These are phyloP conservation scores for Metschnikowia continentalis DNA, from an alignment of 805 yeast genomes.

Conservation along the genomic window DNA sequence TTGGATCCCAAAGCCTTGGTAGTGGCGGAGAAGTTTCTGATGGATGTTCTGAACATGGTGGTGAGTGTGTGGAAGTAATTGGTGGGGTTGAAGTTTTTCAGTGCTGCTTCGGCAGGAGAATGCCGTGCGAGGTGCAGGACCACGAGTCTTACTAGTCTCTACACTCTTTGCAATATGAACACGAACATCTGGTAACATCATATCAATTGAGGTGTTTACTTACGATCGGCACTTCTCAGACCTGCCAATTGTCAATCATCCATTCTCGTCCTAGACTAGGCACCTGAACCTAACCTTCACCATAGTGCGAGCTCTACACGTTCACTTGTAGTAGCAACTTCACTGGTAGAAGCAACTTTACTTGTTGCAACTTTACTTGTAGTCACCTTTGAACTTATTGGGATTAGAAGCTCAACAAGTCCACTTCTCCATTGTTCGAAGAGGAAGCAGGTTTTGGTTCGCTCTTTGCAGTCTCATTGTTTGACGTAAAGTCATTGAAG, in stretches of 20 bases:
- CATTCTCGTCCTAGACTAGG: neutral
- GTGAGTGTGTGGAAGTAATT: neutral
- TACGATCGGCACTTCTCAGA: neutral
- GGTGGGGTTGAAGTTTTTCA: neutral
- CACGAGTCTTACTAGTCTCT: neutral
- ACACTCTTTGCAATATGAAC: neutral
- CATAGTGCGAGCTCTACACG: neutral
- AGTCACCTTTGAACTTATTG: neutral
- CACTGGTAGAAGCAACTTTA: neutral
- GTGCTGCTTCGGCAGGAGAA: neutral
- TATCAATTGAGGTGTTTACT: neutral
- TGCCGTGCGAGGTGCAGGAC: conserved; percentile 4
- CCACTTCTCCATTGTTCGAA: conserved; percentile 36
- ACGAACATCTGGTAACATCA: neutral
- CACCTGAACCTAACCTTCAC: neutral
- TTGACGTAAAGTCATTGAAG: conserved; percentile 32
- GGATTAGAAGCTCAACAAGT: conserved; percentile 44
- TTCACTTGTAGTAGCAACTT: neutral
- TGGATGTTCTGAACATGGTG: conserved; percentile 22
- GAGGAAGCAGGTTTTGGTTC: conserved; percentile 8
- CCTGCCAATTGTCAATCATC: neutral
- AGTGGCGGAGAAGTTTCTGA: conserved; percentile 50
- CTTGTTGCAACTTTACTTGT: too few relatives aligned
- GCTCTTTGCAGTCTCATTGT: conserved; percentile 10
- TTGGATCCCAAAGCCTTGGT: conserved; percentile 46